phyloP scores from a whole-genome alignment of 1,139 yeast genomes.

The Suhomyces atakaporum region DNA sequence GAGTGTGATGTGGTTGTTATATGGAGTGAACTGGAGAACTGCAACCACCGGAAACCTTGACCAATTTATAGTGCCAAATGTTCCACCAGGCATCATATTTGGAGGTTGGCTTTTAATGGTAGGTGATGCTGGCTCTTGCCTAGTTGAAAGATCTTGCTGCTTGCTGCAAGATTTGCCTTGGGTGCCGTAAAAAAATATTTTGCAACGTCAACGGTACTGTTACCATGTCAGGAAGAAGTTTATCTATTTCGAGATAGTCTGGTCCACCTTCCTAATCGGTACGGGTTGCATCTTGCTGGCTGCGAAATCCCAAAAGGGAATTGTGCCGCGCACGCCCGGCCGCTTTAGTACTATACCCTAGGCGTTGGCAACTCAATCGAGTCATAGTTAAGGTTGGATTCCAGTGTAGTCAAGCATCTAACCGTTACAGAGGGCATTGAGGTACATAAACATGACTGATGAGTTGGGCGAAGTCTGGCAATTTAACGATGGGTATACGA shows the following conservation, averaged over 20 bases:
- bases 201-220: neutral
- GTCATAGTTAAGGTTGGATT: neutral
- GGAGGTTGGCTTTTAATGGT: neutral
- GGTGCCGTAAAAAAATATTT: neutral
- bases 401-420: too few relatives aligned
- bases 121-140: slow-evolving; percentile 2
- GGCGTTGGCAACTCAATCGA: neutral
- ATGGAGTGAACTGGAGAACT: neutral
- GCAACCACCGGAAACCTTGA: neutral
- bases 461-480: too few relatives aligned
- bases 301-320: slow-evolving; percentile 14
- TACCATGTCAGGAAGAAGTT: too few relatives aligned
- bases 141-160: neutral
- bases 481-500: too few relatives aligned
- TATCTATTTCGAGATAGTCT: neutral
- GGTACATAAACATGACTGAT: too few relatives aligned
- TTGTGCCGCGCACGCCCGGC: slow-evolving; percentile 6
- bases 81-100: neutral
- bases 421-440: too few relatives aligned
- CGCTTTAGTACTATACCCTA: neutral
- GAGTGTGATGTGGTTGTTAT: slow-evolving; percentile 5
- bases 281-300: slow-evolving; percentile 13
- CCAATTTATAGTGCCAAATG: slow-evolving; percentile 2
- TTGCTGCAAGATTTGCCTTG: neutral
- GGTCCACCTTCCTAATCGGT: slow-evolving; percentile 8